phyloP scores from a whole-genome alignment of 495 filamentous ascomycete species.

The Neurospora sp. region DNA sequence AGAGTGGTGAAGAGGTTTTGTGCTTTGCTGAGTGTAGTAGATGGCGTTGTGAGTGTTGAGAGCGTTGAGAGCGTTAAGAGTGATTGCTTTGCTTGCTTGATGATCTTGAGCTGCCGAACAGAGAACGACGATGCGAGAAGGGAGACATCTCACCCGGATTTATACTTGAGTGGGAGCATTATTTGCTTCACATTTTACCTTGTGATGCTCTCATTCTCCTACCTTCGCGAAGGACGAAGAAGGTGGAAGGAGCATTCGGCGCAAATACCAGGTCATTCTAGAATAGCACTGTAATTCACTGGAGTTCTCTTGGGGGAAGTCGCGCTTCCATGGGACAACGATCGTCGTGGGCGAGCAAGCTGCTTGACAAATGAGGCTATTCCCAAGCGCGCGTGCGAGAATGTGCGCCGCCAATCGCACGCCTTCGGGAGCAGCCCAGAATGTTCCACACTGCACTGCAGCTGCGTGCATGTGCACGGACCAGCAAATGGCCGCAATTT shows the following conservation, averaged over 20 bases:
- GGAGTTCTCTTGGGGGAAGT: neutral
- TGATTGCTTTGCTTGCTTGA: constrained; percentile 6
- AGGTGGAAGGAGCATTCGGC: neutral
- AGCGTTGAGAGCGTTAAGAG: neutral
- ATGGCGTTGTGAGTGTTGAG: constrained; percentile 13
- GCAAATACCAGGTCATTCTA: neutral
- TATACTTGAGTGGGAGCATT: neutral
- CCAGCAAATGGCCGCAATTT: neutral
- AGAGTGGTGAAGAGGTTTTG: neutral
- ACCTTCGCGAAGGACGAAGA: neutral
- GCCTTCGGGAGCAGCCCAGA: neutral
- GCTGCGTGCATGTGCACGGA: neutral
- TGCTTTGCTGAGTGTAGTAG: constrained; percentile 4
- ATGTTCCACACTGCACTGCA: neutral
- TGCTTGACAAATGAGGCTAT: neutral
- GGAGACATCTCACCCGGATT: neutral
- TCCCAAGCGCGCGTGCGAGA: neutral
- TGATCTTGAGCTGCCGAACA: constrained; percentile 8
- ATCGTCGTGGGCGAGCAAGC: neutral
- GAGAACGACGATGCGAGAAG: neutral
- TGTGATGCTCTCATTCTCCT: neutral
- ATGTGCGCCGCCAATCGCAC: neutral
- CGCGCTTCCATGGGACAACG: neutral
- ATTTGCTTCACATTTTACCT: neutral
- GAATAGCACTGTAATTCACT: neutral